Evolutionary conservation across 1,284 basidiomycete species (phyloP).

Genomic region (Cutaneotrichosporon sp.): DNA sequence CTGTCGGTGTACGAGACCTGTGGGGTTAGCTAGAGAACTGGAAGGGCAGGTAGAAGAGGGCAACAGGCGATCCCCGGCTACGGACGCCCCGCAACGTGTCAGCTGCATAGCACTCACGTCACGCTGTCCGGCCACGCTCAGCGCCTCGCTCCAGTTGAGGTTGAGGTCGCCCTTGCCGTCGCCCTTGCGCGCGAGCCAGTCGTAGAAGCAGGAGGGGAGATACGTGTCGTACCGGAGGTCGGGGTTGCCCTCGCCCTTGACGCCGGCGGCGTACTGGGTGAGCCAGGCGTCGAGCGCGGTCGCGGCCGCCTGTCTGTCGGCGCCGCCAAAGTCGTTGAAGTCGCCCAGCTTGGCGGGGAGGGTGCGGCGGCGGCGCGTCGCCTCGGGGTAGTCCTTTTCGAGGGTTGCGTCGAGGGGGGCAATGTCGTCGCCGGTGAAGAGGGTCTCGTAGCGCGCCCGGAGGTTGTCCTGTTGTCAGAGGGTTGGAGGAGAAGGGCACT

Average conservation of each 20-base stretch:
- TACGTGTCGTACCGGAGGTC: background rate
- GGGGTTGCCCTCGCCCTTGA: background rate
- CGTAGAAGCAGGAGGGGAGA: background rate
- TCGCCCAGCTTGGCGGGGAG: background rate
- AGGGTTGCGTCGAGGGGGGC: background rate
- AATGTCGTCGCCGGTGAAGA: background rate
- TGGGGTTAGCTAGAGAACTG: background rate
- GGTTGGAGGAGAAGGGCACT: background rate
- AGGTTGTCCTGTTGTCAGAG: background rate
- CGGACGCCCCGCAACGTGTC: too few species aligned
- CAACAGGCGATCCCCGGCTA: too few species aligned
- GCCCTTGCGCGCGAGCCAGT: background rate
- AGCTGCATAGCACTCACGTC: too few species aligned
- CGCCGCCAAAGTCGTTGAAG: background rate
- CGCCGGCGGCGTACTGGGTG: background rate
- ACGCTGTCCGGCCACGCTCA: background rate
- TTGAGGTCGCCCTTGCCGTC: background rate
- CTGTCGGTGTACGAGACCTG: conserved; percentile 6
- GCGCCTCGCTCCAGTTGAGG: background rate
- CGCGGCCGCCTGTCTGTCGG: background rate
- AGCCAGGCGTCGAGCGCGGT: background rate
- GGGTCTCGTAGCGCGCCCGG: background rate
- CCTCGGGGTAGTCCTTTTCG: background rate
- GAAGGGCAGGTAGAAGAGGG: too few species aligned
- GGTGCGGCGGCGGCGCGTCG: background rate